A percentile compares a stretch with the other conserved stretches of the same genome.
Conservation (phyloP, 2,329 filamentous ascomycete species). For the Aspergillus luchuensis region DNA sequence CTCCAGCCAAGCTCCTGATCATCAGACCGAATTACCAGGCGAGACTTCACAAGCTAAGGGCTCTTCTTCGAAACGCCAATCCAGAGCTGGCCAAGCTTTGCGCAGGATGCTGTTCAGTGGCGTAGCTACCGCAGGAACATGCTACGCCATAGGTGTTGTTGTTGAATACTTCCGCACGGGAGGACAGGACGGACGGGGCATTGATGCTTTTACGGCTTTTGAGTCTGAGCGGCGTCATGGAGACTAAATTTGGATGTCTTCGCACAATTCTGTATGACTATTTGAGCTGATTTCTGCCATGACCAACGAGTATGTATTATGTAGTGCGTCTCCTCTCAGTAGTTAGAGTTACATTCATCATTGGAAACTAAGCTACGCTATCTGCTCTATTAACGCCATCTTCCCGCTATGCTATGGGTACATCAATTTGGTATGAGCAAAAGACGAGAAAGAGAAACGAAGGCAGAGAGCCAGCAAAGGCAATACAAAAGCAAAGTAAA, state of each 20-base stretch:
- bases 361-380: neutral
- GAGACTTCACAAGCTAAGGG: neutral
- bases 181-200: slow-evolving; percentile 40
- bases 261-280: neutral
- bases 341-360: neutral
- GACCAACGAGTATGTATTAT: neutral
- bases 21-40: neutral
- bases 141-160: slow-evolving; percentile 45
- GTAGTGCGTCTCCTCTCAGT: neutral
- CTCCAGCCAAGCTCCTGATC: neutral
- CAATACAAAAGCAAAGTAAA: too few relatives aligned
- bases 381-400: neutral
- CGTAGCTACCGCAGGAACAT: slow-evolving; percentile 38
- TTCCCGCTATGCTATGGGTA: neutral
- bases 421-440: neutral
- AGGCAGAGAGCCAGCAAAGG: too few relatives aligned
- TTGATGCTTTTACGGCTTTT: slow-evolving; percentile 43
- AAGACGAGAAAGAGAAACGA: too few relatives aligned
- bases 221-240: slow-evolving; percentile 38
- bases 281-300: too few relatives aligned
- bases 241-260: slow-evolving; percentile 7
- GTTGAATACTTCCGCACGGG: slow-evolving; percentile 47
- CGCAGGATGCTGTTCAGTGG: slow-evolving; percentile 41
- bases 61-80: slow-evolving; percentile 10
- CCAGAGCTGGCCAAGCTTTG: slow-evolving; percentile 24